Base-by-base conservation (phyloP, 73 alveolate genomes). In the Stentor coeruleus region DNA sequence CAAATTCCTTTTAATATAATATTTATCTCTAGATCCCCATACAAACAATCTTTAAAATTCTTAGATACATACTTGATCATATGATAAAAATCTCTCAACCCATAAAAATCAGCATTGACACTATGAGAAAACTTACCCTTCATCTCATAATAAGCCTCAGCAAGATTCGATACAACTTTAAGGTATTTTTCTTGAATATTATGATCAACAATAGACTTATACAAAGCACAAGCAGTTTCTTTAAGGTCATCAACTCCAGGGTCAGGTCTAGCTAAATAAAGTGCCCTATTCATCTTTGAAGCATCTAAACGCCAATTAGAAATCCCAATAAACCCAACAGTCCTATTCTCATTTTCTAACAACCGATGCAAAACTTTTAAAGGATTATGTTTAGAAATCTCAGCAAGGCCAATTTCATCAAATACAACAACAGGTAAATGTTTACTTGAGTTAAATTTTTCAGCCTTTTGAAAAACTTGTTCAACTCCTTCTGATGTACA, bases 71-170 rank as follows among this genome's bases (percentile, higher is more conserved):
- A 73, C 85, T 89, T 89, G 36, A 89, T 89, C 75, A 86, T 74
- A 81, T 86, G 80, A 82, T 89, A 89, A 82, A 89, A 89, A 86
- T 89, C 93, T 81, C 95, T 84, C 49, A 88, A 40, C 3, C 94
- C 94, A 89, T 89, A 90, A 40, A 85, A 89, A 74, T 89, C 92
- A 33, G 41, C 59, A 55, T 79, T 81, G 1, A 3, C 38, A 59
- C 81, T 38, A 0, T 72, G 20, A 81, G 84, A 59, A 39, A 79
- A 59, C 3, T 74, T 41, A 0, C 57, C 57, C 73, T 38, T 89
- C 76, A 85, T 75, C 38, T 41, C 74, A 72, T 49, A 55, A 81
- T 89, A 89, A 58, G 92, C 74, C 38, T 6, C 58, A 49, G 94
- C 89, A 36, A 89, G 79, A 39, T 74, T 84, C n/a, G n/a, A n/a